These are phyloP conservation scores for Stellera chamaejasme DNA, from an alignment of 345 rosid species.

Conservation along the genomic window DNA sequence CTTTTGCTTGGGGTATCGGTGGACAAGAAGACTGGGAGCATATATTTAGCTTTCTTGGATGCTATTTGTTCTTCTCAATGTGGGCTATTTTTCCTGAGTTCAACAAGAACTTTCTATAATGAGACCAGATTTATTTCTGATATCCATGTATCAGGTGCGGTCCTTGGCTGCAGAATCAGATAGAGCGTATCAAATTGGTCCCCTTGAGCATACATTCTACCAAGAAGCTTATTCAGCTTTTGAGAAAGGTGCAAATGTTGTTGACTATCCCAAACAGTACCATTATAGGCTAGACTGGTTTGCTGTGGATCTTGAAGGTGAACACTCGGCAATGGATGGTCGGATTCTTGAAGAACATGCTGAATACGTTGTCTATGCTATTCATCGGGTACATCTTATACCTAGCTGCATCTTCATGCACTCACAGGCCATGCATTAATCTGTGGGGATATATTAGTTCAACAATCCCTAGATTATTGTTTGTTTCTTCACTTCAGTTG, in stretches of 20 bases:
- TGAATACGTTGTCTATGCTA: slow-evolving; percentile 97
- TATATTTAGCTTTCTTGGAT: no score
- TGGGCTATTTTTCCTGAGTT: no score
- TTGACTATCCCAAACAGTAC: slow-evolving; percentile 53
- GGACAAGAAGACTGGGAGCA: no score
- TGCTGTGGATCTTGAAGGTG: slow-evolving; percentile 99
- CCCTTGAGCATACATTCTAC: slow-evolving; percentile 68
- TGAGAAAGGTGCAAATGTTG: slow-evolving; percentile 41
- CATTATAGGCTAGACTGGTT: slow-evolving; percentile 76
- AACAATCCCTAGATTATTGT: background rate
- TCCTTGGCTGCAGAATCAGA: slow-evolving; percentile 95
- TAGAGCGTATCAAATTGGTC: slow-evolving; percentile 85
- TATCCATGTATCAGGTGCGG: slow-evolving; percentile 50
- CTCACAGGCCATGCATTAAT: background rate
- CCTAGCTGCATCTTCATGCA: slow-evolving; percentile 9
- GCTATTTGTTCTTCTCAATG: no score
- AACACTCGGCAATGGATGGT: slow-evolving; percentile 99
- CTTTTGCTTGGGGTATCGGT: no score
- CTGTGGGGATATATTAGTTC: background rate
- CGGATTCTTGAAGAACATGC: slow-evolving; percentile 93
- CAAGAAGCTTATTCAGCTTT: slow-evolving; percentile 46
- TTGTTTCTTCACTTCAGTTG: slow-evolving; percentile 1
- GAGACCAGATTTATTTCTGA: no score
- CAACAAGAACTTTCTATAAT: no score
- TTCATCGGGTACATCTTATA: slow-evolving; percentile 65